Evolutionary conservation across 257 asterid genomes (phyloP).

Genomic region (Lycium barbarum): DNA sequence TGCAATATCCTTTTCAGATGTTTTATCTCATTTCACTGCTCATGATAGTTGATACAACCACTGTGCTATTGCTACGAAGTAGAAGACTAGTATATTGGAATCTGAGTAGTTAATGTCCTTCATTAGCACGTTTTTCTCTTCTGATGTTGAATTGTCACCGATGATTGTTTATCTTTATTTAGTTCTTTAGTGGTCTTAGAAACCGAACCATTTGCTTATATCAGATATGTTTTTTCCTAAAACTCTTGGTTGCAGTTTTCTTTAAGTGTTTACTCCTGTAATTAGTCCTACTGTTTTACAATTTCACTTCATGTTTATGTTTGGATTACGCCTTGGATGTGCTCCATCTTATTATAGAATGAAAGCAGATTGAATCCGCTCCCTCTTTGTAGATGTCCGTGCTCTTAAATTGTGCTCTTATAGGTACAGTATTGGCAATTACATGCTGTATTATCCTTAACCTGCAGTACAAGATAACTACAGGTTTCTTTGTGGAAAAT

Average conservation of each 20-base stretch:
- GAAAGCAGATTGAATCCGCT: background rate
- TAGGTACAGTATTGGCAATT: constrained; percentile 19
- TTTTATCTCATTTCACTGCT: background rate
- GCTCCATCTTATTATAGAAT: background rate
- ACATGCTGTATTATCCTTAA: constrained; percentile 54
- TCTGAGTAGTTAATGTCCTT: background rate
- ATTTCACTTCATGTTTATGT: background rate
- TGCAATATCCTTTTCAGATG: constrained; percentile 84
- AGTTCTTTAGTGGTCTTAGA: background rate
- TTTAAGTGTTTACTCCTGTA: background rate
- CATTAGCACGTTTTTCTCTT: background rate
- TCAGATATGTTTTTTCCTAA: background rate
- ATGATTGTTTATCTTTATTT: background rate
- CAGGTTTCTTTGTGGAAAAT: constrained; percentile 92
- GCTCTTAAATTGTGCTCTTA: background rate
- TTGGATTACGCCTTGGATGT: background rate
- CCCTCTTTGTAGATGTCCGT: background rate
- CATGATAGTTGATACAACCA: background rate
- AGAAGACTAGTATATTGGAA: background rate
- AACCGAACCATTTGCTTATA: background rate
- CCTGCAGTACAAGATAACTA: constrained; percentile 76
- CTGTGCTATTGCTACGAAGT: background rate
- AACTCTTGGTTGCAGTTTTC: background rate
- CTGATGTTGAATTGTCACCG: background rate
- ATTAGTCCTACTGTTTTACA: background rate